phyloP scores from a whole-genome alignment of 495 filamentous ascomycete species.

The Podospora anserina region DNA sequence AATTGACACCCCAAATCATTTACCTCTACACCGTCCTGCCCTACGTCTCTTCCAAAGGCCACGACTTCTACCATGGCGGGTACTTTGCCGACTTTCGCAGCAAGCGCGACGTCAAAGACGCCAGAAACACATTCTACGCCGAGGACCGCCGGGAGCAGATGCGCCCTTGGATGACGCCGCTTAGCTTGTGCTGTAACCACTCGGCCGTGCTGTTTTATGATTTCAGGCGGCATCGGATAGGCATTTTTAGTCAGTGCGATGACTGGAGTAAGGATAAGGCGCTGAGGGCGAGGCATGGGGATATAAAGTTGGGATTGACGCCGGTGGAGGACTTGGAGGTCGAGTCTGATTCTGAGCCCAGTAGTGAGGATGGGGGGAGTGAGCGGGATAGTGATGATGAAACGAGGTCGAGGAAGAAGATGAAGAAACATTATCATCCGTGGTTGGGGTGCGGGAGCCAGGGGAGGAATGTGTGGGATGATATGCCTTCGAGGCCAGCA shows the following conservation, averaged over 20 bases:
- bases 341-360: neutral
- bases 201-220: conserved; percentile 23
- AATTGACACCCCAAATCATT: conserved; percentile 20
- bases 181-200: conserved; percentile 15
- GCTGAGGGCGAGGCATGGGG: neutral
- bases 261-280: conserved; percentile 15
- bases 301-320: neutral
- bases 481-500: conserved; percentile 19
- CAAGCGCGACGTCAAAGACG: conserved; percentile 1
- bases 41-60: conserved; percentile 13
- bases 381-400: neutral
- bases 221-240: conserved; percentile 18
- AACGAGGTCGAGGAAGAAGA: neutral
- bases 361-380: neutral
- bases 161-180: conserved; percentile 18
- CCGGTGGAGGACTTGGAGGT: neutral
- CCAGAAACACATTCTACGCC: conserved; percentile 5
- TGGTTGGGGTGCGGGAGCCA: neutral
- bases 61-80: conserved; percentile 3
- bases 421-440: neutral
- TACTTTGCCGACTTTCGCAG: conserved; percentile 15
- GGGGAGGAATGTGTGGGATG: conserved; percentile 5
- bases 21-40: conserved; percentile 29
- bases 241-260: conserved; percentile 20
- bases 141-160: neutral